Evolutionary conservation across 306 rosid genomes (phyloP), one percentile per base, ranked within the genome.

Genomic region (Acacia melanoxylon): DNA sequence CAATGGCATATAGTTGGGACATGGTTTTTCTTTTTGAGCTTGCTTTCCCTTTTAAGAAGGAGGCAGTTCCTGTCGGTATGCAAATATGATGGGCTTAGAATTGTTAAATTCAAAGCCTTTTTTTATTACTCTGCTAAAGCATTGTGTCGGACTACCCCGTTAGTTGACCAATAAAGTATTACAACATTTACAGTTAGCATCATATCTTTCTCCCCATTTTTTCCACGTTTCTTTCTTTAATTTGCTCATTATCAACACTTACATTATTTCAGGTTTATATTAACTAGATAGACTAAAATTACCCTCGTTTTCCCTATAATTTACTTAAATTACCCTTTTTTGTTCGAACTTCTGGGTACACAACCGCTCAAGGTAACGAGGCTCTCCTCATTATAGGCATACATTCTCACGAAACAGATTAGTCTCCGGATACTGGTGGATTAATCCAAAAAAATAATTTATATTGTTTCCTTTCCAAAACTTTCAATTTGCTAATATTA

Each of bases 81-180:
- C 59, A 65, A 76, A 62, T 72, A 67, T 80, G 63, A 58, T 75
- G 29, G 44, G 25, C 48, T 74, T 74, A 33, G 78, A 79, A 68
- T 72, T 73, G 79, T 67, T 40, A 65, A 78, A 83, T 62, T 68
- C 54, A 80, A 68, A 85, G 52, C 83, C 84, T 68, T 80, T 88
- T 33, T 69, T 69, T 68, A 81, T 85, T 75, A 81, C 81, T 83
- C 42, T 62, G 67, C 63, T 48, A 80, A 75, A 83, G 84, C 81
- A 79, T 72, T 56, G 46, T 78, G 87, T 90, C 83, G 82, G 91
- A 71, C 79, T 80, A 85, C 48, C 79, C 79, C 86, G 13, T 84
- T 81, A 71, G 86, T 88, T 88, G 87, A 88, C 90, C 90, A 67
- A 42, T 6, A 85, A 87, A 83, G 42, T 31, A 75, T 67, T 67